Conservation (phyloP, 179 eudicot genomes). For the Patellifolia procumbens region DNA sequence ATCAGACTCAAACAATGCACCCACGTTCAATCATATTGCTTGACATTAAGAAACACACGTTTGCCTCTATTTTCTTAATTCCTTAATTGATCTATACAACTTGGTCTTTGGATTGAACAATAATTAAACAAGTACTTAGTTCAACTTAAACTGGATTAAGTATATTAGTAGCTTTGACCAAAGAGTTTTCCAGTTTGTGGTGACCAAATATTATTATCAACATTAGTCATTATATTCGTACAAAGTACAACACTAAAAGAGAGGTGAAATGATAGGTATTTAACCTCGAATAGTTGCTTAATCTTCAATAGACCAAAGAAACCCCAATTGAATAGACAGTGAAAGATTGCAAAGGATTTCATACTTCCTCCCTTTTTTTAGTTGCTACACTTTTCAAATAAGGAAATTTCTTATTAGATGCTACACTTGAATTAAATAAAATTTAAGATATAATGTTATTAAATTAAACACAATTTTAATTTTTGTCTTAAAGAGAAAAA, state of each 20-base stretch:
- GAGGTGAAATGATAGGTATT: neutral
- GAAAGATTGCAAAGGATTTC: neutral
- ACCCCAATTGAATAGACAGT: neutral
- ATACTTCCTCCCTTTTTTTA: too few species aligned
- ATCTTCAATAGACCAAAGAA: neutral
- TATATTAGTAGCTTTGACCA: too few species aligned
- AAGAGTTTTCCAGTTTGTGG: neutral
- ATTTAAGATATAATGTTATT: too few species aligned
- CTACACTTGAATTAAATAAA: too few species aligned
- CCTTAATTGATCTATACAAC: neutral
- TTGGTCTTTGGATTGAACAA: neutral
- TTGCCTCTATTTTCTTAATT: neutral
- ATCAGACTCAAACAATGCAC: neutral
- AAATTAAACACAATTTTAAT: too few species aligned
- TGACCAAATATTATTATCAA: constrained; percentile 9
- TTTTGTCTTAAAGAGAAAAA: too few species aligned
- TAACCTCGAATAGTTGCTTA: neutral
- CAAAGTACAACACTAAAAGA: neutral
- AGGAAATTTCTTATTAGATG: too few species aligned
- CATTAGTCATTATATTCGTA: neutral
- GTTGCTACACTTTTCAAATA: too few species aligned
- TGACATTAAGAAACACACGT: constrained; percentile 14
- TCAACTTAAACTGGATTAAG: constrained; percentile 1
- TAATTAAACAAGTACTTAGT: neutral
- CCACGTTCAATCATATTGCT: constrained; percentile 7